Conservation (phyloP, 192 early-diverging fungal species). For the Rhizophagus prolifer region DNA sequence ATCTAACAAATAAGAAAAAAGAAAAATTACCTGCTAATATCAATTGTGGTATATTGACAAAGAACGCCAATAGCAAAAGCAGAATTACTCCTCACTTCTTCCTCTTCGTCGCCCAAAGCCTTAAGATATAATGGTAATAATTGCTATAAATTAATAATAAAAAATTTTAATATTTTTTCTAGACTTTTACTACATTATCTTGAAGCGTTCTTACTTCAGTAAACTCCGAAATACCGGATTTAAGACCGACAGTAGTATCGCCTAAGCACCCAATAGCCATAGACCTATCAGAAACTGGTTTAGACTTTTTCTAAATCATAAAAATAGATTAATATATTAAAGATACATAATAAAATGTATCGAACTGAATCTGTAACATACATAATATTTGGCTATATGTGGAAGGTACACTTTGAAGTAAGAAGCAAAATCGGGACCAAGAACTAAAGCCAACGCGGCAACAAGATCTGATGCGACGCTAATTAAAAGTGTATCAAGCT, state of each 20-base stretch:
- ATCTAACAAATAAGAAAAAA: slow-evolving; percentile 33
- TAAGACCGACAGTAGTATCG: slow-evolving; percentile 70
- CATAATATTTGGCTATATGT: slow-evolving; percentile 77
- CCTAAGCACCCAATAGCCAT: slow-evolving; percentile 89
- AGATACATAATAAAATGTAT: background rate
- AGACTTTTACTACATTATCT: background rate
- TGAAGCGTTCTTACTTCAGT: slow-evolving; percentile 50
- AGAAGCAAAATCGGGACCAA: slow-evolving; percentile 73
- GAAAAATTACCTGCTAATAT: slow-evolving; percentile 23
- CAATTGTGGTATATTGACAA: slow-evolving; percentile 52
- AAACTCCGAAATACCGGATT: slow-evolving; percentile 55
- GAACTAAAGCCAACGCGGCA: slow-evolving; percentile 67
- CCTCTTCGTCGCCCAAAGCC: slow-evolving; percentile 72
- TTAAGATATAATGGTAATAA: slow-evolving; percentile 71
- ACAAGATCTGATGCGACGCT: slow-evolving; percentile 80
- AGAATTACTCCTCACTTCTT: slow-evolving; percentile 86
- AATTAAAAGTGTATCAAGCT: slow-evolving; percentile 74
- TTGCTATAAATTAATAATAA: slow-evolving; percentile 35
- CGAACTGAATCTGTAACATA: slow-evolving; percentile 30
- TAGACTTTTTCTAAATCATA: slow-evolving; percentile 54
- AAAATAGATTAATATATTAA: background rate
- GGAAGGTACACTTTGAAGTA: slow-evolving; percentile 81
- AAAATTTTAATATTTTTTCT: background rate
- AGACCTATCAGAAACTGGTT: slow-evolving; percentile 74
- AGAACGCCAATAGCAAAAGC: slow-evolving; percentile 80